A percentile compares a stretch with the other conserved stretches of the same genome.
These are phyloP conservation scores for Phoma sp. DNA, from an alignment of 2,329 filamentous ascomycete genomes.

Conservation along the genomic window DNA sequence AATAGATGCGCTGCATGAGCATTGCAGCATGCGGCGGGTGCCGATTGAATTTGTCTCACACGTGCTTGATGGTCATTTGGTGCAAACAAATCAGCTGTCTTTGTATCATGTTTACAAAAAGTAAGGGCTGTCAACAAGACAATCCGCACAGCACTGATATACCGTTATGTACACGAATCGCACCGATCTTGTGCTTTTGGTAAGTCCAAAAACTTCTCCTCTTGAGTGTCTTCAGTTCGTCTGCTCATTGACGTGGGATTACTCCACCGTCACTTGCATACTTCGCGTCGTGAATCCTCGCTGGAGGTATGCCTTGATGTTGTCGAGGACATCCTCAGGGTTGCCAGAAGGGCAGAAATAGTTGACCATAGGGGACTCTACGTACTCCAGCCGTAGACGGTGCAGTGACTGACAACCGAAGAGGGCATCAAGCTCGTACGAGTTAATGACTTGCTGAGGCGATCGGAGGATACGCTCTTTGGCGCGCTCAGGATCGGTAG, in stretches of 20 bases:
- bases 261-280: neutral
- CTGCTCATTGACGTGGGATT: neutral
- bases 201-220: too few relatives aligned
- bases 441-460: conserved; percentile 79
- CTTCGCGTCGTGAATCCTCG: conserved; percentile 8
- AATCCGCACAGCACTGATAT: too few relatives aligned
- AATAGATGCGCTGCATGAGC: conserved; percentile 22
- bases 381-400: conserved; percentile 77
- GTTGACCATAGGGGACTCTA: conserved; percentile 64
- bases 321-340: conserved; percentile 2
- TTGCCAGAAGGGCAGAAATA: conserved; percentile 64
- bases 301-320: conserved; percentile 5
- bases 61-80: neutral
- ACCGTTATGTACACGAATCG: too few relatives aligned
- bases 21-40: conserved; percentile 12
- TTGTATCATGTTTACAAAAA: too few relatives aligned
- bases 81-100: too few relatives aligned
- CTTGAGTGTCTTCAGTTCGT: neutral
- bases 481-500: conserved; percentile 69
- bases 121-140: too few relatives aligned
- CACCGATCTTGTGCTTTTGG: too few relatives aligned
- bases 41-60: conserved; percentile 11
- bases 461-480: conserved; percentile 79
- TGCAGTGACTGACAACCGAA: conserved; percentile 73
- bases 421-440: conserved; percentile 75